Base-by-base conservation (phyloP, 2,329 filamentous ascomycete species). In the Tolypocladium paradoxum region DNA sequence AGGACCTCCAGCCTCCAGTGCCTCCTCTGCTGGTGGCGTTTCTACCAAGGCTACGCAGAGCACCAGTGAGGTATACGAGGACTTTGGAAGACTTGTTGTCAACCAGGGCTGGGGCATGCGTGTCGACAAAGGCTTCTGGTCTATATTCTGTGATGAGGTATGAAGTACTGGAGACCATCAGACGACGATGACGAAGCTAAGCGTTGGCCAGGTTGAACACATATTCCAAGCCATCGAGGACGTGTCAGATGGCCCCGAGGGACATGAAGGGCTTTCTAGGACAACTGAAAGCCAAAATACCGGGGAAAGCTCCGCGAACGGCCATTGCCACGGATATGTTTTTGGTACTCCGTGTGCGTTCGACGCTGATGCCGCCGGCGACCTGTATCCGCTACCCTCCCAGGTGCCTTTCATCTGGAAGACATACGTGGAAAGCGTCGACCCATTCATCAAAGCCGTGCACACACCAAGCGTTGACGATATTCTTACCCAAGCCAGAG, bases 401-500 rank as follows among this genome's bases (percentile, higher is more conserved):
- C 63, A 67, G 11, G 59, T 65, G 54, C 52, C 57, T 14, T 66
- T 64, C 40, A 58, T 67, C 20, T 67, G 64, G 65, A 56, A 63
- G 11, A 53, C 55, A n/a, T 68, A 61, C 33, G 54, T 64, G 4
- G 56, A 65, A 20, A 65, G 58, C 43, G 61, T 67, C 6, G 64
- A 68, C 29, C 62, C 64, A 0, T 65, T 68, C 49, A 58, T 68
- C 52, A 67, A 68, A 29, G 49, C 68, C 0, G 56, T 68, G 1
- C 56, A 66, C 49, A 31, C 56, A 1, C 59, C 60, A 9, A 60
- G 51, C 6, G 40, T 63, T 14, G 56, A 57, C 5, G 57, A 51
- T 0, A 50, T 55, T 3, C 49, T 67, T n/a, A 55, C 52, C 6
- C 48, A 50, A 18, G 16, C 58, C 1, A 55, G 50, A n/a, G 61